Conservation (phyloP, 139 green algal genomes). For the Desmodesmus armatus region DNA sequence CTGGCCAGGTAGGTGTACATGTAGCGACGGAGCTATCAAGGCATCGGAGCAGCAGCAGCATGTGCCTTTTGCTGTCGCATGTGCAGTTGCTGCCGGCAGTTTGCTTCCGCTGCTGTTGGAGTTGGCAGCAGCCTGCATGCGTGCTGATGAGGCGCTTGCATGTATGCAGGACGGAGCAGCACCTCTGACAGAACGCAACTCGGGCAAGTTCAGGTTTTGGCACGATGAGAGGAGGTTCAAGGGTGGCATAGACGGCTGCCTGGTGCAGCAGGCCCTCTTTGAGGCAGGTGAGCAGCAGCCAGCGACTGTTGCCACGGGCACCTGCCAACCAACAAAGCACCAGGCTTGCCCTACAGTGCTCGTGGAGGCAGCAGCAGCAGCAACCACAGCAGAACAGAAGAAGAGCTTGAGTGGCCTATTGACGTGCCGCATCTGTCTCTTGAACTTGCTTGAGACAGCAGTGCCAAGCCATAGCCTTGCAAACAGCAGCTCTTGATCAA, state of each 20-base stretch:
- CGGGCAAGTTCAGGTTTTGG: constrained; percentile 60
- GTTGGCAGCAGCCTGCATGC: not conserved
- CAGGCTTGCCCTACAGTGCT: too few relatives aligned
- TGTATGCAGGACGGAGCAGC: not conserved
- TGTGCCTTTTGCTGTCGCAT: too few relatives aligned
- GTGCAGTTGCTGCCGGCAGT: not conserved
- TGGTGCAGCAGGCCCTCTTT: constrained; percentile 66
- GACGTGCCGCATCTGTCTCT: too few relatives aligned
- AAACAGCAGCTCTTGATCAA: too few relatives aligned
- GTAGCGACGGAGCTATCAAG: not conserved
- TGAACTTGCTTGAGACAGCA: not conserved
- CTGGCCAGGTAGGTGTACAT: not conserved
- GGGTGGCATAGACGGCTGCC: constrained; percentile 55
- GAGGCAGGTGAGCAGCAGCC: constrained; percentile 43
- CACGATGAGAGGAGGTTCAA: constrained; percentile 71
- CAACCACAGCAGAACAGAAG: too few relatives aligned
- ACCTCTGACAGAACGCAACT: constrained; percentile 8
- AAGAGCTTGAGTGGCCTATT: too few relatives aligned
- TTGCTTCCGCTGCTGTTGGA: not conserved
- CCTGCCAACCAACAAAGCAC: not conserved
- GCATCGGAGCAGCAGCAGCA: too few relatives aligned
- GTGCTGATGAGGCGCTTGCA: not conserved
- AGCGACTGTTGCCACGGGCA: not conserved
- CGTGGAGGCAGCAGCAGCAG: not conserved
- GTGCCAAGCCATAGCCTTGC: too few relatives aligned